These are phyloP conservation scores for Hapsidospora chrysogenum DNA, from an alignment of 495 filamentous ascomycete genomes.

Conservation along the genomic window DNA sequence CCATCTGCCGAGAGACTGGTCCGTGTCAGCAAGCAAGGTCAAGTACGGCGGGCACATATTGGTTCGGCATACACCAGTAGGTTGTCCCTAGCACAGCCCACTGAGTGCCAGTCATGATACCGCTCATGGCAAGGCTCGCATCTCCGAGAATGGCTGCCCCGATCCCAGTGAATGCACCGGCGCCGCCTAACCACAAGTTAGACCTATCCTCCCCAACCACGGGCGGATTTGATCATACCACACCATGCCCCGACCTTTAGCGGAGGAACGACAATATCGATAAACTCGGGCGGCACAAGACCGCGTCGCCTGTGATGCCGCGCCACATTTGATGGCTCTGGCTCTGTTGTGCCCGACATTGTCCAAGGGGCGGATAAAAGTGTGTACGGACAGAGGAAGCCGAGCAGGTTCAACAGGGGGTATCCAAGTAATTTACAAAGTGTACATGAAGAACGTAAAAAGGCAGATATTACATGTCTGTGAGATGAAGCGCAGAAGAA, in stretches of 20 bases:
- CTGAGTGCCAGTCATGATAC: slow-evolving; percentile 47
- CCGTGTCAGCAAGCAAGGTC: slow-evolving; percentile 5
- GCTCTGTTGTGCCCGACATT: no score
- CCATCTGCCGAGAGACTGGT: slow-evolving; percentile 18
- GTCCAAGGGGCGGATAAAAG: no score
- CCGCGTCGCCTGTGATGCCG: no score
- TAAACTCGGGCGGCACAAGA: slow-evolving; percentile 20
- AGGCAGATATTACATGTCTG: no score
- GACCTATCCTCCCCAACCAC: not conserved
- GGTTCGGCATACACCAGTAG: slow-evolving; percentile 47
- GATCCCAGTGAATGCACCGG: slow-evolving; percentile 59
- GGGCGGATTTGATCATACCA: slow-evolving; percentile 7
- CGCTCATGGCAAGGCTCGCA: slow-evolving; percentile 50
- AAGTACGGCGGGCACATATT: not conserved
- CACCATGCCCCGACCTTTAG: slow-evolving; percentile 12
- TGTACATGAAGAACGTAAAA: no score
- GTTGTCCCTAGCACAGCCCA: slow-evolving; percentile 62
- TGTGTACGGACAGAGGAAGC: no score
- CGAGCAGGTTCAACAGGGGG: no score
- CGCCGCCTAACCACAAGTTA: slow-evolving; percentile 31
- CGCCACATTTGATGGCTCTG: no score
- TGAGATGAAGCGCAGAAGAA: no score
- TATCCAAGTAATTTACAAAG: no score
- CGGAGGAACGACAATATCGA: slow-evolving; percentile 19
- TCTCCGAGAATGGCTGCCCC: slow-evolving; percentile 50